Conservation (phyloP, 495 filamentous ascomycete species). For the Penicillium manginii region DNA sequence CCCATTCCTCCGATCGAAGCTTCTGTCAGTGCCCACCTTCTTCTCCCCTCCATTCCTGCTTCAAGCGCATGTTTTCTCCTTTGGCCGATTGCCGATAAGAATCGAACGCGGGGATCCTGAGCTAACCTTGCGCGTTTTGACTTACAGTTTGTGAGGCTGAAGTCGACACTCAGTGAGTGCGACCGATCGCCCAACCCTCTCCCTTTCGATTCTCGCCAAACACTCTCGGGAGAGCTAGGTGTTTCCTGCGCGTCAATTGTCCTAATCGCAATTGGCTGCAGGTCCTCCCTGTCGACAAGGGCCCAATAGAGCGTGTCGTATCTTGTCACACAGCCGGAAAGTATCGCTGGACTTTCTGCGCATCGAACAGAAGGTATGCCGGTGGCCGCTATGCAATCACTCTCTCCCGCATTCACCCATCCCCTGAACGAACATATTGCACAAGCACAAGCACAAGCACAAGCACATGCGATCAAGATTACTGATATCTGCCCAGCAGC, state of each 20-base stretch:
- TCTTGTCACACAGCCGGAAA: slow-evolving; percentile 15
- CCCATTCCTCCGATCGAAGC: slow-evolving; percentile 60
- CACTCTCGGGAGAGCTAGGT: slow-evolving; percentile 28
- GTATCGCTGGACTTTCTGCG: slow-evolving; percentile 18
- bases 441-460: slow-evolving; percentile 4
- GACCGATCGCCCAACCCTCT: slow-evolving; percentile 30
- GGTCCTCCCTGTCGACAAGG: slow-evolving; percentile 10
- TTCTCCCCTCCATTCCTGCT: slow-evolving; percentile 18
- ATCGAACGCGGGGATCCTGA: slow-evolving; percentile 6
- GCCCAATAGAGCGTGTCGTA: slow-evolving; percentile 15
- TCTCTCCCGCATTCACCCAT: slow-evolving; percentile 10
- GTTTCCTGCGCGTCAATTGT: slow-evolving; percentile 27
- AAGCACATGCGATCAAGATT: slow-evolving; percentile 8
- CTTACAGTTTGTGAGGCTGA: slow-evolving; percentile 25
- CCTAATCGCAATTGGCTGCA: slow-evolving; percentile 17
- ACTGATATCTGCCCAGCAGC: slow-evolving; percentile 36
- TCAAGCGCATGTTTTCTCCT: slow-evolving; percentile 18
- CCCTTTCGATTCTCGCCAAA: slow-evolving; percentile 19
- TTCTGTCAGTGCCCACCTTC: slow-evolving; percentile 46
- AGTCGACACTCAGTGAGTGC: slow-evolving; percentile 33
- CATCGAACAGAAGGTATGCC: slow-evolving; percentile 28
- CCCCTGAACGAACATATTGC: slow-evolving; percentile 5
- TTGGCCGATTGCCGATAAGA: slow-evolving; percentile 28
- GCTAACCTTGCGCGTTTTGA: slow-evolving; percentile 18
- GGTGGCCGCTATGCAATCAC: slow-evolving; percentile 19